Evolutionary conservation across 768 basidiomycete species (phyloP).

Genomic region (Tulasnella sp.): DNA sequence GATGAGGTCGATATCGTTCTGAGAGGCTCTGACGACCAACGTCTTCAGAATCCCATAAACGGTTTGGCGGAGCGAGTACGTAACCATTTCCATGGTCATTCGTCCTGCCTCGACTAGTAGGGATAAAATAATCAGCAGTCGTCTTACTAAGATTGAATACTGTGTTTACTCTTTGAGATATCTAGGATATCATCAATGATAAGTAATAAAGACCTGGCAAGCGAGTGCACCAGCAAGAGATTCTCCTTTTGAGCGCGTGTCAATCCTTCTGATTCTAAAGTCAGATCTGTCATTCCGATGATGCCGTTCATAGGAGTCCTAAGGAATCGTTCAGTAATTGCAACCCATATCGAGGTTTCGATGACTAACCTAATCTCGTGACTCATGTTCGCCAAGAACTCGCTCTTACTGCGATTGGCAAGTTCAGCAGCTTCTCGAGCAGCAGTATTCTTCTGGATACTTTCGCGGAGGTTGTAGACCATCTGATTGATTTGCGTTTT

Average conservation of each 20-base stretch:
- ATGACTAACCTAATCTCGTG: slow-evolving; percentile 68
- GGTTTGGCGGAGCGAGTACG: slow-evolving; percentile 92
- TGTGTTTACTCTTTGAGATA: slow-evolving; percentile 88
- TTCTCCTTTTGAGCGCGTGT: slow-evolving; percentile 92
- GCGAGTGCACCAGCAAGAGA: slow-evolving; percentile 83
- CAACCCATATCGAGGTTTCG: not conserved
- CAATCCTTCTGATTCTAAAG: slow-evolving; percentile 79
- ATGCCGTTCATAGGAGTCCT: slow-evolving; percentile 99
- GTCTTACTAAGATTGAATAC: slow-evolving; percentile 12
- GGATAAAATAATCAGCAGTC: slow-evolving; percentile 17
- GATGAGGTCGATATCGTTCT: slow-evolving; percentile 90
- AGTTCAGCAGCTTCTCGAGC: slow-evolving; percentile 94
- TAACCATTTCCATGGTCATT: slow-evolving; percentile 99
- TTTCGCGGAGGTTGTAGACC: slow-evolving; percentile 94
- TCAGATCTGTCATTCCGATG: slow-evolving; percentile 98
- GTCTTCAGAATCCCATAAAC: slow-evolving; percentile 98
- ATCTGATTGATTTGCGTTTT: slow-evolving; percentile 99
- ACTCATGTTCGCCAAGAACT: slow-evolving; percentile 98
- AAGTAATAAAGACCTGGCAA: slow-evolving; percentile 81
- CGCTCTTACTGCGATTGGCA: slow-evolving; percentile 93
- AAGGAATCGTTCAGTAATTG: not conserved
- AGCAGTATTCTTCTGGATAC: slow-evolving; percentile 96
- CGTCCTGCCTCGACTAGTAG: slow-evolving; percentile 86
- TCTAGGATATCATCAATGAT: slow-evolving; percentile 99
- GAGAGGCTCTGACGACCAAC: slow-evolving; percentile 90